phyloP scores from a whole-genome alignment of 192 early-diverging fungal genomes.

The Pecoramyces ruminantium region DNA sequence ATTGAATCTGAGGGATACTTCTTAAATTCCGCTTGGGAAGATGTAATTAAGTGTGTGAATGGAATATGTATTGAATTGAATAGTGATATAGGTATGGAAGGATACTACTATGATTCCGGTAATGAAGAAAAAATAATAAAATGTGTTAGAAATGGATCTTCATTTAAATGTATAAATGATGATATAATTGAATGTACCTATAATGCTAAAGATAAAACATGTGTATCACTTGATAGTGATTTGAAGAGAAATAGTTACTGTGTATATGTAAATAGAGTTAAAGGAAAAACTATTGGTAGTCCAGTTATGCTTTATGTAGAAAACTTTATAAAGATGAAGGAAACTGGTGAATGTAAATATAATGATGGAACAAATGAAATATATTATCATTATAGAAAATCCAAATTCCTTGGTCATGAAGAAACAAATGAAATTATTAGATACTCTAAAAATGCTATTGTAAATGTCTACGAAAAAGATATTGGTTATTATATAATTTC shows the following conservation, averaged over 20 bases:
- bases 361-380: not conserved
- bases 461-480: not conserved
- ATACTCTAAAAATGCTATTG: not conserved
- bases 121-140: too few species aligned
- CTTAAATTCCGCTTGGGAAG: too few species aligned
- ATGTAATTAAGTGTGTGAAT: too few species aligned
- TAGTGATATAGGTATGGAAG: too few species aligned
- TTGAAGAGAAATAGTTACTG: not conserved
- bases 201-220: too few species aligned
- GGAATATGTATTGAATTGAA: too few species aligned
- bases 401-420: not conserved
- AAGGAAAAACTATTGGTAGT: not conserved
- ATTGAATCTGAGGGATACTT: too few species aligned
- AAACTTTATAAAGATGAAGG: not conserved
- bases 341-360: not conserved
- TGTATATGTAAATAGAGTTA: not conserved
- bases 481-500: not conserved
- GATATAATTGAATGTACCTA: too few species aligned
- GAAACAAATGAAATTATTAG: not conserved
- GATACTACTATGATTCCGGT: too few species aligned
- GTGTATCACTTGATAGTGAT: not conserved
- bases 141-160: too few species aligned
- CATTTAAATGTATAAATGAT: too few species aligned
- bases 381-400: not conserved
- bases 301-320: not conserved